Base-by-base conservation (phyloP, 2,329 filamentous ascomycete species). In the Penicillium sp. region DNA sequence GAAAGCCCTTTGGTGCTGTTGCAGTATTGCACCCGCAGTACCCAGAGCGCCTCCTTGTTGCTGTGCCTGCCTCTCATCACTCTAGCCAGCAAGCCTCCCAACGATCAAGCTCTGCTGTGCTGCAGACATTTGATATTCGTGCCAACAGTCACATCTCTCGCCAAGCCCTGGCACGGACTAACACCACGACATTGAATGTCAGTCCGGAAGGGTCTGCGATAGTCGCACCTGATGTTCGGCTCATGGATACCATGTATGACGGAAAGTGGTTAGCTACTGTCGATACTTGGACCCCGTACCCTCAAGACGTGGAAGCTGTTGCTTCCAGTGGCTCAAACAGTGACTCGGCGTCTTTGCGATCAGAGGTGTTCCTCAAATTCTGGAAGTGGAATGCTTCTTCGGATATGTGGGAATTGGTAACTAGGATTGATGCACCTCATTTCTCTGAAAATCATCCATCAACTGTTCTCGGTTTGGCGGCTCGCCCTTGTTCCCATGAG, bases 191-290 rank as follows among this genome's bases (percentile, higher is more conserved):
- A 51, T 75, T 88, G 56, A 95, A 89, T 61, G 77, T 86, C 35
- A 86, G 85, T 6, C 85, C 84, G 12, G 84, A 87, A 56, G 83
- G 87, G 4, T 79, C 81, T 44, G 78, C 81, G 4, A 82, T 97
- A 43, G 78, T 82, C 12, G 88, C 95, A 59, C 92, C 93, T 0
- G 81, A 86, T 53, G 81, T 95, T 41, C 86, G 81, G 6, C 81
- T 87, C 48, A 75, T 97, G 44, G 81, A 84, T 38, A 82, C 93
- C 58, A 92, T 88, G 38, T 75, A 80, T 43, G 86, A 97, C 64
- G 92, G 92, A 15, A 79, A 83, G 57, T 97, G 92, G 91, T 79
- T 98, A 49, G 91, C 87, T 4, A 96, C 89, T 1, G 81, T 95
- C 1, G 93, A 98, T 66, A 88, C 91, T 63, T 98, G 93, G 93